Evolutionary conservation across 805 yeast species (phyloP).

Genomic region (Candida nemodendra): DNA sequence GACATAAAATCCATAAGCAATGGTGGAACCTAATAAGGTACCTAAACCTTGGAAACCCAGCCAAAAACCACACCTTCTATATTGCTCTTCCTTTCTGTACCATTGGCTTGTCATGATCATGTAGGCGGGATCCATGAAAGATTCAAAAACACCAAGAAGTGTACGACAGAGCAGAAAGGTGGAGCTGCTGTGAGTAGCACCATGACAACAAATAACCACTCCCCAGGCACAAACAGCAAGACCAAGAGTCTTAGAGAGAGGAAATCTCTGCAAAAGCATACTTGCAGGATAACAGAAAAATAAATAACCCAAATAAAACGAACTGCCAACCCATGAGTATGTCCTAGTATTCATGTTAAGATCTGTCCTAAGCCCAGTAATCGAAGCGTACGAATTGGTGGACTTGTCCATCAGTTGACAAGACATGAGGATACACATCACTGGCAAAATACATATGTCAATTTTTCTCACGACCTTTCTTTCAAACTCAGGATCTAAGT

Average conservation of each 20-base stretch:
- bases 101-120: constrained; percentile 51
- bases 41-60: constrained; percentile 44
- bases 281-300: constrained; percentile 46
- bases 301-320: constrained; percentile 47
- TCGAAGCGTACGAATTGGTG: constrained; percentile 38
- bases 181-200: constrained; percentile 32
- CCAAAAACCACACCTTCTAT: constrained; percentile 35
- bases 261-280: constrained; percentile 46
- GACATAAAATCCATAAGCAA: constrained; percentile 44
- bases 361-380: constrained; percentile 37
- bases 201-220: constrained; percentile 42
- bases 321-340: constrained; percentile 44
- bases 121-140: constrained; percentile 43
- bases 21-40: constrained; percentile 46
- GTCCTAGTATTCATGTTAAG: constrained; percentile 35
- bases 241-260: constrained; percentile 51
- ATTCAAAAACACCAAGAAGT: constrained; percentile 54
- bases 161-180: constrained; percentile 48
- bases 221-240: constrained; percentile 51
- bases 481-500: constrained; percentile 29
- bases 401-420: constrained; percentile 42
- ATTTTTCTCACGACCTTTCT: constrained; percentile 37
- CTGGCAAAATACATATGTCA: constrained; percentile 38
- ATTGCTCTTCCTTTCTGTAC: constrained; percentile 50
- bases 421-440: constrained; percentile 35